Evolutionary conservation across 371 early-diverging fungal species (phyloP).

Genomic region (Saksenaea vasiformis): DNA sequence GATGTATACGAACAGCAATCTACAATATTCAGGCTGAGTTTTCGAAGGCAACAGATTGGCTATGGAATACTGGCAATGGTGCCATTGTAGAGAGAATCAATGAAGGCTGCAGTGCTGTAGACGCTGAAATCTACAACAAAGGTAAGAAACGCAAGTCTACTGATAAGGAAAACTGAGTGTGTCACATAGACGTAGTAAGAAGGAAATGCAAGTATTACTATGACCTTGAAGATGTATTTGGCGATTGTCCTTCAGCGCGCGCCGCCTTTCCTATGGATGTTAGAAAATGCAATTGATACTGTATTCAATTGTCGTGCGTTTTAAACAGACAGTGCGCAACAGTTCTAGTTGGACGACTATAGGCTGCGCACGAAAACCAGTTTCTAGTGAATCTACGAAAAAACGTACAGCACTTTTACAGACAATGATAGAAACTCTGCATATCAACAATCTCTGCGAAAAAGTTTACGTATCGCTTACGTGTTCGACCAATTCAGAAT

Average conservation of each 20-base stretch:
- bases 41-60: background rate
- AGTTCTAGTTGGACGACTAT: background rate
- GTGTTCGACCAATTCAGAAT: background rate
- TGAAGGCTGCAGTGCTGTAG: background rate
- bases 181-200: background rate
- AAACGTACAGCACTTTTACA: background rate
- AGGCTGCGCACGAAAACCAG: background rate
- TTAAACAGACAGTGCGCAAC: no score
- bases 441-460: background rate
- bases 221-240: background rate
- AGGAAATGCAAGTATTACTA: background rate
- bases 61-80: background rate
- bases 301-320: no score
- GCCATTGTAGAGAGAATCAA: background rate
- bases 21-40: background rate
- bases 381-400: background rate
- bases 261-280: no score
- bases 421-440: background rate
- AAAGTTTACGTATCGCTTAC: background rate
- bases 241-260: no score
- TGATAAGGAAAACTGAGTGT: background rate
- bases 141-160: no score
- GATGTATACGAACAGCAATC: background rate
- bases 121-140: background rate
- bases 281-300: no score